Evolutionary conservation across 2,329 filamentous ascomycete species (phyloP).

Genomic region (Aspergillus hortae): DNA sequence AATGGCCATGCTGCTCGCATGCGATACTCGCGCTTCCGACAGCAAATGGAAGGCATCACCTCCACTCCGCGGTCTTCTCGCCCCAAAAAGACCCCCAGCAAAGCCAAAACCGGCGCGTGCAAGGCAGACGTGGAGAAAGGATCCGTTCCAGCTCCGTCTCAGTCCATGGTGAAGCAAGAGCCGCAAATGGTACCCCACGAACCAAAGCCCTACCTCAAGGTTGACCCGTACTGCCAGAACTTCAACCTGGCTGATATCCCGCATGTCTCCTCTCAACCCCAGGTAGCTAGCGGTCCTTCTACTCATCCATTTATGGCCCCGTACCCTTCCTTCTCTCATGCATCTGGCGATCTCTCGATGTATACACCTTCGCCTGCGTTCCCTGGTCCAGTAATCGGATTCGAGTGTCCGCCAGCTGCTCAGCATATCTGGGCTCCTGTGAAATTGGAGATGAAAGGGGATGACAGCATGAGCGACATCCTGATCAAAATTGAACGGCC

Average conservation of each 20-base stretch:
- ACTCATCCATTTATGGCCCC: slow-evolving; percentile 5
- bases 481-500: slow-evolving; percentile 21
- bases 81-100: slow-evolving; percentile 25
- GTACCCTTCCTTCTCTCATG: slow-evolving; percentile 12
- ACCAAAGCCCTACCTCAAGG: slow-evolving; percentile 20
- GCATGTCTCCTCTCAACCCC: slow-evolving; percentile 1
- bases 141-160: slow-evolving; percentile 3
- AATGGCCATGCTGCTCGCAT: slow-evolving; percentile 58
- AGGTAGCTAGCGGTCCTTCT: slow-evolving; percentile 6
- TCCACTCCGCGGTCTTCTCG: slow-evolving; percentile 18
- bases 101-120: slow-evolving; percentile 15
- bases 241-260: slow-evolving; percentile 13
- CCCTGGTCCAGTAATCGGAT: background rate
- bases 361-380: slow-evolving; percentile 9
- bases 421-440: slow-evolving; percentile 19
- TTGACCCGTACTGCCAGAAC: slow-evolving; percentile 15
- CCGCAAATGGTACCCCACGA: slow-evolving; percentile 3
- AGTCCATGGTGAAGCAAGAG: slow-evolving; percentile 13
- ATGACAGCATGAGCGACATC: slow-evolving; percentile 11
- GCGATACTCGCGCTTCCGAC: slow-evolving; percentile 53
- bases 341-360: slow-evolving; percentile 17
- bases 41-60: slow-evolving; percentile 48
- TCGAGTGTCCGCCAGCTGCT: background rate
- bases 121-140: slow-evolving; percentile 14
- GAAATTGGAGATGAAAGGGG: slow-evolving; percentile 20